Base-by-base conservation (phyloP, 768 basidiomycete genomes). In the Pleurotus sapidus region DNA sequence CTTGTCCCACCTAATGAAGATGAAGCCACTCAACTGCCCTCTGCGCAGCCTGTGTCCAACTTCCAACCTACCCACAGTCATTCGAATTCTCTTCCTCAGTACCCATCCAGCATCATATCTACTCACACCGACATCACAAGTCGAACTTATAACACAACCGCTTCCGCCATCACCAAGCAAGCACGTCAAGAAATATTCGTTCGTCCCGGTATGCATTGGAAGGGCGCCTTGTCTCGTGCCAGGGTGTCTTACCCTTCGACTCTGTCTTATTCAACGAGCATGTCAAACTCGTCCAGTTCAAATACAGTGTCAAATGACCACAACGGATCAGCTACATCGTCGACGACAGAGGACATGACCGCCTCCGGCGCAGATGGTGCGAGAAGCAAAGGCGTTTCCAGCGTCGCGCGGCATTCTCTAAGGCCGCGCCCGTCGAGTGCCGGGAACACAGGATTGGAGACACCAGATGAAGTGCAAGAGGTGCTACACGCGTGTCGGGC, bases 1-100 rank as follows among this genome's bases (percentile, higher is more conserved):
- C 79, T 93, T 12, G 83, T 89, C 0, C 87, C 87, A 1, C 77
- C 79, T 9, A 81, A 81, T 67, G 89, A 90, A 65, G 83, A 86
- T 48, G 82, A 80, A 62, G 75, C 83, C 1, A 72, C 75, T 2
- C 77, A 77, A 30, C 65, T 79, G 5, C 51, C 51, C 24, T 20
- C 38, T 3, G 51, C 38, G 5, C 51, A 53, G 34, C 34, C 51
- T 4, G n/a, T 14, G 15, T 40, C 51, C n/a, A 43, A 43, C 9
- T 53, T 18, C 24, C 38, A 23, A n/a, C 37, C 37, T 14, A 20
- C 17, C 12, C 51, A 53, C 23, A 15, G 39, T 2, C 51, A 53
- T 30, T 53, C 51, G 1, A 42, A 42, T 24, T 53, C 51, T 0
- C 37, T 53, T 23, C 38, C 51, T 17, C 51, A 53, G 38, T 53